phyloP scores from a whole-genome alignment of 129 eudicot species.

The Saposhnikovia divaricata region DNA sequence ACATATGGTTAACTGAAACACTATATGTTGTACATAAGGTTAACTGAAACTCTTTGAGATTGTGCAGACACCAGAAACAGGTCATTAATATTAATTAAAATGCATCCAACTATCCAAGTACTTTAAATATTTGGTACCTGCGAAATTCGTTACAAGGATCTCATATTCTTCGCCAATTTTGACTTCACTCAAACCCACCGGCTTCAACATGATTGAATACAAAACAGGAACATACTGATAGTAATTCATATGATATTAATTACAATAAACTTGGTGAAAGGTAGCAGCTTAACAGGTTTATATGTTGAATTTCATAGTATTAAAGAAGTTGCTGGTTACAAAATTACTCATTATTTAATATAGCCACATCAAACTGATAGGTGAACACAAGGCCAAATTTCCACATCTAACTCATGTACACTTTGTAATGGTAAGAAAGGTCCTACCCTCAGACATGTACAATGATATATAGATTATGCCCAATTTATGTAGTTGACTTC shows the following conservation, averaged over 20 bases:
- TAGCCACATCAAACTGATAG: neutral
- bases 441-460: too few species aligned
- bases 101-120: neutral
- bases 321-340: neutral
- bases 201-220: slow-evolving; percentile 12
- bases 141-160: slow-evolving; percentile 61
- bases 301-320: too few species aligned
- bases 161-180: slow-evolving; percentile 77
- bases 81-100: neutral
- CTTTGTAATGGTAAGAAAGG: too few species aligned
- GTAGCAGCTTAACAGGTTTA: neutral
- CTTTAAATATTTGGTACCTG: slow-evolving; percentile 30
- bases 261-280: neutral
- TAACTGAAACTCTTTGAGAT: neutral
- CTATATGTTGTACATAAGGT: slow-evolving; percentile 3
- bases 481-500: too few species aligned
- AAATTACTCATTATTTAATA: neutral
- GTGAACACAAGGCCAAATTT: neutral
- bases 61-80: neutral
- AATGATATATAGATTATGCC: too few species aligned
- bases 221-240: neutral
- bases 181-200: slow-evolving; percentile 69
- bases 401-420: neutral
- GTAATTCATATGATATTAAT: neutral
- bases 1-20: neutral